These are phyloP conservation scores for Salvia hispanica DNA, from an alignment of 257 asterid genomes.

Conservation along the genomic window DNA sequence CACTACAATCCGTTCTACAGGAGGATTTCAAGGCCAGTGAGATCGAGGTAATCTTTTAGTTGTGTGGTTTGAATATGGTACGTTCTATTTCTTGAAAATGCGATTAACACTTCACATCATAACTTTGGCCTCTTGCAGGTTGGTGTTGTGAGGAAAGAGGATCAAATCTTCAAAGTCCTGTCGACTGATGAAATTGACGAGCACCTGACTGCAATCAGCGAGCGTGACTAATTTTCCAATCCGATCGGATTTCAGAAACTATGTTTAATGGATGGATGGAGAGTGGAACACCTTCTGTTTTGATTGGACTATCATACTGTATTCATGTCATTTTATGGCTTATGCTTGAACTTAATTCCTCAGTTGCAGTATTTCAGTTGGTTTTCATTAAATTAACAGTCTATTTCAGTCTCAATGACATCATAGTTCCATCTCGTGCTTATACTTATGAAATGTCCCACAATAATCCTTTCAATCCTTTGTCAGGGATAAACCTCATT, in stretches of 20 bases:
- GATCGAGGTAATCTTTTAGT: constrained; percentile 73
- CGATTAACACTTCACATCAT: not conserved
- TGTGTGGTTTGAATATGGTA: not conserved
- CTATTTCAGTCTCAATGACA: not conserved
- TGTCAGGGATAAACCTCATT: constrained; percentile 6
- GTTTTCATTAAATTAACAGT: constrained; percentile 2
- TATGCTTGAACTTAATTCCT: not conserved
- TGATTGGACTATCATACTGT: constrained; percentile 21
- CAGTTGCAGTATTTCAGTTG: constrained; percentile 14
- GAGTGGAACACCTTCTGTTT: constrained; percentile 30
- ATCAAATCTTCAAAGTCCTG: constrained; percentile 66
- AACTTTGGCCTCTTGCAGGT: constrained; percentile 52
- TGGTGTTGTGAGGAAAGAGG: constrained; percentile 85
- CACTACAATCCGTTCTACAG: constrained; percentile 94
- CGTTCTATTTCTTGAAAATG: not conserved
- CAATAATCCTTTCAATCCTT: not conserved
- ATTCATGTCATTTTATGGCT: constrained; percentile 14
- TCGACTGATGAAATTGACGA: constrained; percentile 93
- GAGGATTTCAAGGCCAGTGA: constrained; percentile 98
- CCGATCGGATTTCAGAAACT: constrained; percentile 1
- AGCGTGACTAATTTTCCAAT: constrained; percentile 71
- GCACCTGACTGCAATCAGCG: constrained; percentile 94
- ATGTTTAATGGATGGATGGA: constrained; percentile 19
- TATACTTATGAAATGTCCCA: not conserved
- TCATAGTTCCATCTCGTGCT: not conserved